Percentiles rank a stretch among this genome's conserved stretches.
phyloP scores from a whole-genome alignment of 1,139 yeast species.

The Pichia sp. region DNA sequence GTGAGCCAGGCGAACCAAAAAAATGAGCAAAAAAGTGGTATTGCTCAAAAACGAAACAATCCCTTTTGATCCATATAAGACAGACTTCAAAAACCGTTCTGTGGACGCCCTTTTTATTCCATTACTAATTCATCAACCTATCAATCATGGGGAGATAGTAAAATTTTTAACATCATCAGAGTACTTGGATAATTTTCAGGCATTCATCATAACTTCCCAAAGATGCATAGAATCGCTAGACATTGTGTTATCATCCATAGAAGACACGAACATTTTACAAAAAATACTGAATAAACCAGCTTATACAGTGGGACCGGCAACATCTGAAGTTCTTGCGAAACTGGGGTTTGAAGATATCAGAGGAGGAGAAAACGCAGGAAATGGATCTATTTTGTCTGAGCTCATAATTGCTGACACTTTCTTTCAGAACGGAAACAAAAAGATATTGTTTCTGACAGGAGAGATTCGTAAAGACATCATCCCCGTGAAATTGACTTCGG shows the following conservation, averaged over 20 bases:
- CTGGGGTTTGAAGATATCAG: conserved; percentile 65
- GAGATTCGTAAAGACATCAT: conserved; percentile 78
- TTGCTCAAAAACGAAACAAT: conserved; percentile 64
- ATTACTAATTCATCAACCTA: conserved; percentile 57
- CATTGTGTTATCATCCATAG: conserved; percentile 36
- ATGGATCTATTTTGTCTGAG: conserved; percentile 68
- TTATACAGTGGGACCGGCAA: conserved; percentile 93
- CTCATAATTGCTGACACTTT: conserved; percentile 47
- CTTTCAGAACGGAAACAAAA: conserved; percentile 19
- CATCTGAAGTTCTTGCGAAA: conserved; percentile 52
- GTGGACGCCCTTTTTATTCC: conserved; percentile 59
- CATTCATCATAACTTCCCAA: conserved; percentile 82
- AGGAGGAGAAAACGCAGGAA: conserved; percentile 79
- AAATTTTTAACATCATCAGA: conserved; percentile 39
- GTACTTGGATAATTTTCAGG: conserved; percentile 41
- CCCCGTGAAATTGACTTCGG: conserved; percentile 51
- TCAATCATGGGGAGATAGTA: conserved; percentile 43
- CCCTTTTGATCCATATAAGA: conserved; percentile 63
- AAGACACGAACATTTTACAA: conserved; percentile 20
- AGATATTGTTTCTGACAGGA: conserved; percentile 82
- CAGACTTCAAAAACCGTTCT: conserved; percentile 34
- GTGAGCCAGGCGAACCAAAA: background rate
- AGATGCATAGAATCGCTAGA: conserved; percentile 81
- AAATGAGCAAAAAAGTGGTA: conserved; percentile 30
- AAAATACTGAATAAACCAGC: conserved; percentile 47